Base-by-base conservation (phyloP, 108 stramenopile species). In the Discostella stelligeroides region DNA sequence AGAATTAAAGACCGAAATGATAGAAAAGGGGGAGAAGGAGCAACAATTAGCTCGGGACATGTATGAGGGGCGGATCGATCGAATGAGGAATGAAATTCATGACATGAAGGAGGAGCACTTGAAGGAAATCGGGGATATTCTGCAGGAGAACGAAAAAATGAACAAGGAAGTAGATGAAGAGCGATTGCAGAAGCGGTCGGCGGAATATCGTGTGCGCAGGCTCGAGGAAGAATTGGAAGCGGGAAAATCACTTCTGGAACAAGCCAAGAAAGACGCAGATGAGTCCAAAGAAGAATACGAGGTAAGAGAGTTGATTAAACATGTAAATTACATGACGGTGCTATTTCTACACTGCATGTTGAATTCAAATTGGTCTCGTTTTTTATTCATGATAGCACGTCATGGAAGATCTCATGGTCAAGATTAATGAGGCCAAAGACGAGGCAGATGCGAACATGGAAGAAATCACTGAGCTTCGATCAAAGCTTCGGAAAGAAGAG, bases 51-150 rank as follows among this genome's bases (percentile, higher is more conserved):
- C 40, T 10, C 41, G 66, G 37, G 77, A 79, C 28, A 71, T 65
- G 66, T 79, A 79, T 25, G 77, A 79, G 45, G 77, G 60, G 30
- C 58, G 77, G 45, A 62, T 79, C 39, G 66, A 79, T 43, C 65
- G 77, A 14, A 43, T 79, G 53, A 53, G 61, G 25, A 51, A n/a
- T 23, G 77, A 79, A n/a, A 53, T 62, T 24, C 71, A 72, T 40
- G 24, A 60, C 30, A 18, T 57, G 30, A 71, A 72, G 30, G 77
- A 79, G 20, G 77, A 79, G 17, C 65, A 79, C 37, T 28, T n/a
- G 47, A 79, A 79, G 46, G 77, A 71, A 72, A 67, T 79, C 7
- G 58, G 46, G 0, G 70, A 55, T 7, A 42, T 63, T 27, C 47
- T 67, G 2, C 21, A 59, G 21, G 77, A 79, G 41, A 79, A 79